A percentile compares a stretch with the other conserved stretches of the same genome.
phyloP scores from a whole-genome alignment of 352 stramenopile species.

The Pythium oligandrum region DNA sequence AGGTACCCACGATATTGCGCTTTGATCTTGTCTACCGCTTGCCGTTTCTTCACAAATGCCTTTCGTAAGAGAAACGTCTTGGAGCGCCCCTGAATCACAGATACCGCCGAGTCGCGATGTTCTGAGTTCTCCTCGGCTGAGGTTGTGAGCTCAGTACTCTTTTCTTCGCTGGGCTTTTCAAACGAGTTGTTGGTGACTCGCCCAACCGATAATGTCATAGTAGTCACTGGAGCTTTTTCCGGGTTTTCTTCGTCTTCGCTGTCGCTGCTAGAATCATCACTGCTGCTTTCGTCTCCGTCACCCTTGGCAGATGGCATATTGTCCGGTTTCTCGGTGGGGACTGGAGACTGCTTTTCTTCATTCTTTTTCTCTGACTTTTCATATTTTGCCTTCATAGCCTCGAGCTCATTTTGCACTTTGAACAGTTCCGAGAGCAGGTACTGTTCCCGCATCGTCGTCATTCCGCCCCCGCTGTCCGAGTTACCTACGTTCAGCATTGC shows the following conservation, averaged over 20 bases:
- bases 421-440: slow-evolving; percentile 31
- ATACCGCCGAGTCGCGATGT: too few species aligned
- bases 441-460: slow-evolving; percentile 21
- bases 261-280: slow-evolving; percentile 1
- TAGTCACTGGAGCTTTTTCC: too few species aligned
- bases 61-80: slow-evolving; percentile 26
- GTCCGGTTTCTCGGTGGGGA: too few species aligned
- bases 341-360: too few species aligned
- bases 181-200: too few species aligned
- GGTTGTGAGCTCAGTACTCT: too few species aligned
- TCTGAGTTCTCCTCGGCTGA: too few species aligned
- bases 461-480: slow-evolving; percentile 10
- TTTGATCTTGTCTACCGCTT: slow-evolving; percentile 37
- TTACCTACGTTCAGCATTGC: slow-evolving; percentile 10
- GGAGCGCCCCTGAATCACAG: slow-evolving; percentile 25
- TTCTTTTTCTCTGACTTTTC: too few species aligned
- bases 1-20: slow-evolving; percentile 35
- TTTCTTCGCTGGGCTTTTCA: too few species aligned
- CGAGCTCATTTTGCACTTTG: slow-evolving; percentile 20
- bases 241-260: slow-evolving; percentile 3
- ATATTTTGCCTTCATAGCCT: slow-evolving; percentile 21
- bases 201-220: too few species aligned
- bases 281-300: too few species aligned
- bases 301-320: too few species aligned
- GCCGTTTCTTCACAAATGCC: slow-evolving; percentile 30